A percentile compares a stretch with the other conserved stretches of the same genome.
Evolutionary conservation across 371 early-diverging fungal genomes (phyloP).

Genomic region (Syncephalastrum racemosum): DNA sequence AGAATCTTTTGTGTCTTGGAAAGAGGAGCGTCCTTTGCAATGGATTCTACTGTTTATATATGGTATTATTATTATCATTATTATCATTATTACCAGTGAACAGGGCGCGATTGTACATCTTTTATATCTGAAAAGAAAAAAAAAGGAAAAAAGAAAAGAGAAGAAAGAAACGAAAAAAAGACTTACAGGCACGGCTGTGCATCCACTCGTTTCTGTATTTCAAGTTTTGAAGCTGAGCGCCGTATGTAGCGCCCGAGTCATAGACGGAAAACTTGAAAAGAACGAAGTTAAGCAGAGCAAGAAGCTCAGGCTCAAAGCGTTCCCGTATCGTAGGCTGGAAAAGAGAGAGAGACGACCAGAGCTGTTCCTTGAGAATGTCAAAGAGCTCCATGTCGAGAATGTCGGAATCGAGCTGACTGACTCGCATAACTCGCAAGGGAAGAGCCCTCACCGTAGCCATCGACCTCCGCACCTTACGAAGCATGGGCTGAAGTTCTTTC

Average conservation of each 20-base stretch:
- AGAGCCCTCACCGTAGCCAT: slow-evolving; percentile 55
- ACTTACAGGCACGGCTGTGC: slow-evolving; percentile 63
- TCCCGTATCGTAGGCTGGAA: slow-evolving; percentile 66
- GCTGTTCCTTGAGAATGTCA: slow-evolving; percentile 74
- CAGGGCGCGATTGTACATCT: too few relatives aligned
- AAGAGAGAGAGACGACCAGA: slow-evolving; percentile 61
- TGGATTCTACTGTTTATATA: slow-evolving; percentile 70
- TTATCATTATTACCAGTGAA: too few relatives aligned
- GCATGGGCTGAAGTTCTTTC: slow-evolving; percentile 56
- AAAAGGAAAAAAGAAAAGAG: neutral
- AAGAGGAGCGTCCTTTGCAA: slow-evolving; percentile 59
- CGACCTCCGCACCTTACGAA: slow-evolving; percentile 51
- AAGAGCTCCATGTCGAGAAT: slow-evolving; percentile 79
- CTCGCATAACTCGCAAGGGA: slow-evolving; percentile 72
- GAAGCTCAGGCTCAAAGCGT: slow-evolving; percentile 61
- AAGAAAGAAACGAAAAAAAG: neutral
- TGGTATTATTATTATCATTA: too few relatives aligned
- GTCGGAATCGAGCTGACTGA: slow-evolving; percentile 87
- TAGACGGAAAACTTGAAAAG: slow-evolving; percentile 67
- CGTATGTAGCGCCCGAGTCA: slow-evolving; percentile 65
- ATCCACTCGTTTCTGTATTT: slow-evolving; percentile 73
- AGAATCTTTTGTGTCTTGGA: slow-evolving; percentile 57
- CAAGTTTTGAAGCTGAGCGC: slow-evolving; percentile 69
- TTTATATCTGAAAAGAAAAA: neutral
- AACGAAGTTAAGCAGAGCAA: slow-evolving; percentile 52